phyloP scores from a whole-genome alignment of 2,329 filamentous ascomycete genomes.

The Colletotrichum tropicicola region DNA sequence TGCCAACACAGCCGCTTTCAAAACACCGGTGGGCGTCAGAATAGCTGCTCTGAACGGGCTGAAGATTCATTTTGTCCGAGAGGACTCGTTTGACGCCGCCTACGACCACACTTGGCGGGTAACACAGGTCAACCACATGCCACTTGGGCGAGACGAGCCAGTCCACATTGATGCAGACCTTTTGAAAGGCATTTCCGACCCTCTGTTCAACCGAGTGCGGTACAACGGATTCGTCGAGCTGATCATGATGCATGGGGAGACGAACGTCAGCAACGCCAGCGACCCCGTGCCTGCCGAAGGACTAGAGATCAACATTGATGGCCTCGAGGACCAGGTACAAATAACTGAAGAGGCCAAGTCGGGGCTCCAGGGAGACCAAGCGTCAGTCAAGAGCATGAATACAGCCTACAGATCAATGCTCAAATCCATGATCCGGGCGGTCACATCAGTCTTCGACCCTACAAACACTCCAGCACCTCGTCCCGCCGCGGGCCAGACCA shows the following conservation, averaged over 20 bases:
- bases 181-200: conserved; percentile 80
- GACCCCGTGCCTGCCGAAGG: conserved; percentile 17
- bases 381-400: conserved; percentile 29
- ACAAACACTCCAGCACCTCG: conserved; percentile 40
- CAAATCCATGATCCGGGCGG: conserved; percentile 55
- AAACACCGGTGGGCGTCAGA: conserved; percentile 36
- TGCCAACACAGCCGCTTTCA: conserved; percentile 38
- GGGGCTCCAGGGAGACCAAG: conserved; percentile 34
- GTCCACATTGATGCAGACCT: conserved; percentile 82
- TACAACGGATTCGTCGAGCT: conserved; percentile 80
- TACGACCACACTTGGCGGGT: conserved; percentile 70
- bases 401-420: conserved; percentile 51
- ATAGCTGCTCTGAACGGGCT: conserved; percentile 60
- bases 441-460: conserved; percentile 54
- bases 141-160: conserved; percentile 87
- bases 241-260: conserved; percentile 64
- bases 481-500: conserved; percentile 32
- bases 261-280: conserved; percentile 37
- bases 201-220: conserved; percentile 82
- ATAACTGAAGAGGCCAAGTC: conserved; percentile 18
- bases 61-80: conserved; percentile 73
- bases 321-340: conserved; percentile 27
- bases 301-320: conserved; percentile 21
- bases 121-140: conserved; percentile 81
- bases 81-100: conserved; percentile 53